These are phyloP conservation scores for Nakataea oryzae DNA, from an alignment of 2,329 filamentous ascomycete species.

Conservation along the genomic window DNA sequence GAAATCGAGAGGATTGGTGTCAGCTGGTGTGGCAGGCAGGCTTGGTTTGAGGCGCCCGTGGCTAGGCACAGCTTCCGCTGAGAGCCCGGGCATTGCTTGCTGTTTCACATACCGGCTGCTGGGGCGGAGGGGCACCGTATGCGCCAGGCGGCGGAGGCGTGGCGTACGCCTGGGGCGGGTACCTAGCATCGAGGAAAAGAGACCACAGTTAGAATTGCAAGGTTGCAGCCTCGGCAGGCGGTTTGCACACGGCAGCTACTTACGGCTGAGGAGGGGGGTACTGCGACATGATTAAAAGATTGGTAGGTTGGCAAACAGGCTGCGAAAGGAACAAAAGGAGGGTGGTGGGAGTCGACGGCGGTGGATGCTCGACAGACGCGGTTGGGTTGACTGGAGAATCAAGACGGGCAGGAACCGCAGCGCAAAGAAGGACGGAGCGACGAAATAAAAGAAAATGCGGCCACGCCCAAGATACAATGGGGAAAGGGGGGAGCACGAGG, in stretches of 20 bases:
- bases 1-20: not conserved
- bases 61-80: no score
- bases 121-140: not conserved
- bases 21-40: not conserved
- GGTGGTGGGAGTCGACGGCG: not conserved
- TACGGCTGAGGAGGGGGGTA: constrained; percentile 2
- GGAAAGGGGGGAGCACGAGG: not conserved
- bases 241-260: not conserved
- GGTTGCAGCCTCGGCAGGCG: not conserved
- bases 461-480: not conserved
- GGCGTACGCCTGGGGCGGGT: not conserved
- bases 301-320: not conserved
- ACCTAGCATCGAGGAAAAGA: not conserved
- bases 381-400: not conserved
- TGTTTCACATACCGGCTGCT: not conserved
- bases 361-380: not conserved
- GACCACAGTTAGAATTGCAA: not conserved
- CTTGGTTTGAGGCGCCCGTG: no score
- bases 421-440: not conserved
- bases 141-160: not conserved
- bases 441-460: not conserved
- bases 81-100: not conserved
- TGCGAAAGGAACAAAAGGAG: not conserved
- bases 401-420: not conserved
- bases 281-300: constrained; percentile 2